Evolutionary conservation across 2,329 filamentous ascomycete species (phyloP).

Genomic region (Penicillium sp.): DNA sequence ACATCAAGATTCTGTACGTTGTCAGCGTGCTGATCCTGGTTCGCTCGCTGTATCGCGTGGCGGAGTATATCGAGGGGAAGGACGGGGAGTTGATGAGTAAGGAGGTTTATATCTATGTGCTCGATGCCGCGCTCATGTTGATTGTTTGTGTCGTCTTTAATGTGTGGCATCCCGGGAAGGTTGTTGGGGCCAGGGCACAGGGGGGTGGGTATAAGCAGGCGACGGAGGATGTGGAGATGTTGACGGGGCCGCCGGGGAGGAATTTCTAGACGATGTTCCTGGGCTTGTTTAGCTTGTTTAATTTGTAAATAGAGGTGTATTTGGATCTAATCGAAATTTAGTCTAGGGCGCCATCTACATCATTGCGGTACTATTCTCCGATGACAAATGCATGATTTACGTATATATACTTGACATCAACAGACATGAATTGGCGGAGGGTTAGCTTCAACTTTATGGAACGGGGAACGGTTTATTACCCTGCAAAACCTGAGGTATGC

Average conservation of each 20-base stretch:
- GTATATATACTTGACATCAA: too few species aligned
- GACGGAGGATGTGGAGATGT: conserved; percentile 10
- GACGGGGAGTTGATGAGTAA: conserved; percentile 12
- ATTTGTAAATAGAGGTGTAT: not conserved
- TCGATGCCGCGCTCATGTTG: conserved; percentile 17
- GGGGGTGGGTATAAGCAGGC: not conserved
- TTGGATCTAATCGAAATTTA: too few species aligned
- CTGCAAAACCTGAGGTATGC: too few species aligned
- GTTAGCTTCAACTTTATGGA: too few species aligned
- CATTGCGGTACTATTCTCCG: too few species aligned
- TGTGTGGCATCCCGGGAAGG: conserved; percentile 1
- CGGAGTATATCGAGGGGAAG: conserved; percentile 25
- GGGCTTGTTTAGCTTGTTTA: too few species aligned
- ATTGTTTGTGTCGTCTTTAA: not conserved
- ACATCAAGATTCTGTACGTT: conserved; percentile 20
- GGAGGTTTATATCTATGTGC: conserved; percentile 14
- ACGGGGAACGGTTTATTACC: too few species aligned
- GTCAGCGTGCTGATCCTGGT: conserved; percentile 26
- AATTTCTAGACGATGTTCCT: not conserved
- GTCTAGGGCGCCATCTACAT: too few species aligned
- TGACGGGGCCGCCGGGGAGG: not conserved
- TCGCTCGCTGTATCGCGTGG: conserved; percentile 26
- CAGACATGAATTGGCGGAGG: too few species aligned
- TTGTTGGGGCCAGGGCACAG: not conserved
- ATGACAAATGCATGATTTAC: too few species aligned